phyloP scores from a whole-genome alignment of 805 yeast genomes.

The Trichomonascus vanleenenianus region DNA sequence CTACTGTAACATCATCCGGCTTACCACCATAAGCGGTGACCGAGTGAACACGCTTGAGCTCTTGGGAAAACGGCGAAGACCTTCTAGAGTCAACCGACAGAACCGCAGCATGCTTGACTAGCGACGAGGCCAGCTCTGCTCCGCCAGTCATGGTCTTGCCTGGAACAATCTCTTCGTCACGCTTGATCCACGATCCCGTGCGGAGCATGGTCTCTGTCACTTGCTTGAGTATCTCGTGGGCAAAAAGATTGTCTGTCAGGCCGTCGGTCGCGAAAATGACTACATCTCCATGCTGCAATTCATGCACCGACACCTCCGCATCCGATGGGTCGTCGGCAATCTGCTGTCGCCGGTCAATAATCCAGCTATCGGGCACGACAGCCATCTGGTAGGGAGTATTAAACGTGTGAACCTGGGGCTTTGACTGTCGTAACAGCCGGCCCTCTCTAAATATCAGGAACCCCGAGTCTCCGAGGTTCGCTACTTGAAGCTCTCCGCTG shows the following conservation, averaged over 20 bases:
- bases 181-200: slow-evolving; percentile 27
- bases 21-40: slow-evolving; percentile 78
- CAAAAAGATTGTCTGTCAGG: slow-evolving; percentile 73
- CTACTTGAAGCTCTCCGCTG: slow-evolving; percentile 47
- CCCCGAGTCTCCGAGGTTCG: slow-evolving; percentile 94
- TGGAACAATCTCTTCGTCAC: slow-evolving; percentile 17
- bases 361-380: slow-evolving; percentile 57
- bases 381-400: slow-evolving; percentile 91
- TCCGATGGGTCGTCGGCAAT: slow-evolving; percentile 55
- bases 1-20: slow-evolving; percentile 88
- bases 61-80: slow-evolving; percentile 83
- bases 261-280: slow-evolving; percentile 91
- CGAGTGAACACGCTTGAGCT: slow-evolving; percentile 55
- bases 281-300: slow-evolving; percentile 63
- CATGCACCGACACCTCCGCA: slow-evolving; percentile 60
- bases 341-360: slow-evolving; percentile 33
- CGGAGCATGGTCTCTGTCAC: slow-evolving; percentile 47
- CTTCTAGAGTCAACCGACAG: slow-evolving; percentile 65
- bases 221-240: slow-evolving; percentile 62
- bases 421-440: slow-evolving; percentile 55
- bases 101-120: slow-evolving; percentile 60
- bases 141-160: slow-evolving; percentile 28
- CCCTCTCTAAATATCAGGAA: slow-evolving; percentile 72
- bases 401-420: slow-evolving; percentile 76
- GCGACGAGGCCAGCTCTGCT: slow-evolving; percentile 40